phyloP scores from a whole-genome alignment of 305 asterid species.

The Fraxinus angustifolia region DNA sequence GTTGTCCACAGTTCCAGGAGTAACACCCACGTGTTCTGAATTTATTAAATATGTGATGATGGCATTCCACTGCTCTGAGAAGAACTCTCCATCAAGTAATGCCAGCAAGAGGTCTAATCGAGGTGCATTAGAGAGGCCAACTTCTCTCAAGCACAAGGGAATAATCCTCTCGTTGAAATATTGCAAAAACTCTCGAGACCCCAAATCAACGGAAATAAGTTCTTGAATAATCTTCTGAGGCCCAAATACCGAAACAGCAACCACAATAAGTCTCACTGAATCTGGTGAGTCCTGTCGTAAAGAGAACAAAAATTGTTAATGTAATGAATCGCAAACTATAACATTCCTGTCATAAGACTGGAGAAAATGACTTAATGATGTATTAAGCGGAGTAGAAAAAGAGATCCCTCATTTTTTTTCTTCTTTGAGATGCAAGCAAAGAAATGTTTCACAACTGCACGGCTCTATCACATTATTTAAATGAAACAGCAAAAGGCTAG shows the following conservation, averaged over 20 bases:
- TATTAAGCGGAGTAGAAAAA: neutral
- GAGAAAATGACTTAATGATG: neutral
- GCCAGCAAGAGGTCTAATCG: constrained; percentile 85
- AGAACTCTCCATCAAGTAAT: constrained; percentile 66
- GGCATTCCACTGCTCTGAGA: constrained; percentile 76
- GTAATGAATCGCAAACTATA: constrained; percentile 16
- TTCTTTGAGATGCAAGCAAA: neutral
- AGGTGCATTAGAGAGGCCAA: constrained; percentile 41
- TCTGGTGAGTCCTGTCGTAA: constrained; percentile 73
- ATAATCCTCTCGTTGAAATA: constrained; percentile 56
- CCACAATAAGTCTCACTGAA: constrained; percentile 58
- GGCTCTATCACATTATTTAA: constrained; percentile 10
- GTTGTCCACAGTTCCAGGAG: constrained; percentile 34
- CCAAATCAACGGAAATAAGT: constrained; percentile 44
- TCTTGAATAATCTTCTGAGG: constrained; percentile 63
- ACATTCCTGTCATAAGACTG: neutral
- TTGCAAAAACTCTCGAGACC: constrained; percentile 48
- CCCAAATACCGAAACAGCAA: constrained; percentile 68
- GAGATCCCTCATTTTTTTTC: neutral
- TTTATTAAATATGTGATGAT: constrained; percentile 52
- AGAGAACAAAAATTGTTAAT: constrained; percentile 19
- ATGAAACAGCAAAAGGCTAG: neutral
- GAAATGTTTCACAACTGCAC: constrained; percentile 6
- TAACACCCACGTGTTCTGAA: constrained; percentile 31
- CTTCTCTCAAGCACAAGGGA: constrained; percentile 75